phyloP scores from a whole-genome alignment of 768 basidiomycete species.

The Tricholoma terreum region DNA sequence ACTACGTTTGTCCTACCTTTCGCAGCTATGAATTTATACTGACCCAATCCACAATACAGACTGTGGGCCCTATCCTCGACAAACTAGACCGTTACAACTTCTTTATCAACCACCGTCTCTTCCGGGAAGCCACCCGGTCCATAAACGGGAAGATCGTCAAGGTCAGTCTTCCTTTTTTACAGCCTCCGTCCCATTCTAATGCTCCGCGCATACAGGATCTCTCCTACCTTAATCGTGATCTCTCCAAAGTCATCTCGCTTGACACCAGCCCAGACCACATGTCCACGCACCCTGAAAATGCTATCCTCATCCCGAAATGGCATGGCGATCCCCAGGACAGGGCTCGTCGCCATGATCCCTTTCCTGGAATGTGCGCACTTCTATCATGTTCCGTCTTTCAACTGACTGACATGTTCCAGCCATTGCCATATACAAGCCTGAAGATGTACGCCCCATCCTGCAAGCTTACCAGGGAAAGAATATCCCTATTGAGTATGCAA shows the following conservation, averaged over 20 bases:
- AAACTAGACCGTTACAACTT: conserved; percentile 93
- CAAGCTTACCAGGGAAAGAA: conserved; percentile 84
- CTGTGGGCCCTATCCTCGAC: conserved; percentile 82
- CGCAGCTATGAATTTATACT: conserved; percentile 1
- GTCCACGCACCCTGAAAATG: conserved; percentile 84
- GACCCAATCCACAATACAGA: conserved; percentile 44
- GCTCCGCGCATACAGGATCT: conserved; percentile 57
- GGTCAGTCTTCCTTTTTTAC: conserved; percentile 33
- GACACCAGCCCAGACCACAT: conserved; percentile 83
- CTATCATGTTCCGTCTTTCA: conserved; percentile 1
- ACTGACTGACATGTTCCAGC: conserved; percentile 42
- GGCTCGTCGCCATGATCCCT: conserved; percentile 89
- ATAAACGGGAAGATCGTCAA: conserved; percentile 85
- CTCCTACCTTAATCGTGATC: conserved; percentile 91
- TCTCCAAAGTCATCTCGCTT: conserved; percentile 83
- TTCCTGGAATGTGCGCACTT: conserved; percentile 84
- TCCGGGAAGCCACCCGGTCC: conserved; percentile 86
- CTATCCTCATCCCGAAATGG: conserved; percentile 84
- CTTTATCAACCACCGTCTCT: conserved; percentile 87
- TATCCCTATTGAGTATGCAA: conserved; percentile 85
- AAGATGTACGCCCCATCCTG: conserved; percentile 86
- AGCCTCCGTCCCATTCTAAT: background rate
- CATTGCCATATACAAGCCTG: conserved; percentile 85
- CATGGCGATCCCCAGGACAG: conserved; percentile 66
- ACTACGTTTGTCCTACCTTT: conserved; percentile 63